Evolutionary conservation across 1,284 basidiomycete species (phyloP).

Genomic region (Somion occarium): DNA sequence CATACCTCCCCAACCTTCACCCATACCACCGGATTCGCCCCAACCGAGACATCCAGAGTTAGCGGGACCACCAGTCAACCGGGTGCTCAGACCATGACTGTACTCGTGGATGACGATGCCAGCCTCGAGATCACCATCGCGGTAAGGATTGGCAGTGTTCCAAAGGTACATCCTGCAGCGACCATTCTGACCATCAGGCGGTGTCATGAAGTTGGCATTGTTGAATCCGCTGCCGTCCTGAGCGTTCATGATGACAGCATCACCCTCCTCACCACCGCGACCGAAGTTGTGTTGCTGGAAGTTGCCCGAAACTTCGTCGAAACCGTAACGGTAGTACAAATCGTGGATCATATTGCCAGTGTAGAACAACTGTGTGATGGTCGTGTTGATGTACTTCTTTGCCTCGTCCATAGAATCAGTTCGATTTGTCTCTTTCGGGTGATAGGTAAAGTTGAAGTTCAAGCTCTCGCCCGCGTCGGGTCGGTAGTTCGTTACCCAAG

Average conservation of each 20-base stretch:
- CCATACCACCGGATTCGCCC: conserved; percentile 97
- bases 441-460: conserved; percentile 69
- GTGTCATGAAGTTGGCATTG: conserved; percentile 84
- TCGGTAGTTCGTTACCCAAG: conserved; percentile 76
- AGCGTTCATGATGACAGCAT: conserved; percentile 92
- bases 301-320: conserved; percentile 89
- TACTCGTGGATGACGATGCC: conserved; percentile 92
- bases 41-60: conserved; percentile 94
- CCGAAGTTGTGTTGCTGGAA: conserved; percentile 98
- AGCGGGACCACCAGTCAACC: conserved; percentile 89
- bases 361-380: conserved; percentile 90
- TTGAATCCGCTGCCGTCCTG: conserved; percentile 93
- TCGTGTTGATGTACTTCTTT: conserved; percentile 80
- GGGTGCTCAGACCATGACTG: conserved; percentile 87
- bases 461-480: conserved; percentile 57
- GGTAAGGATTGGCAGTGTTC: conserved; percentile 85
- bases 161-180: conserved; percentile 97
- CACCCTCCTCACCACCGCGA: conserved; percentile 80
- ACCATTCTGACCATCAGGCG: conserved; percentile 71
- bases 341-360: conserved; percentile 84
- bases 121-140: conserved; percentile 93
- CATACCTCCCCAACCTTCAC: conserved; percentile 92
- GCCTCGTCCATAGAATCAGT: conserved; percentile 58
- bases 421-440: conserved; percentile 46
- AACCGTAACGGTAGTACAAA: conserved; percentile 79